Conservation (phyloP, 805 yeast genomes). For the Metschnikowia kofuensis region DNA sequence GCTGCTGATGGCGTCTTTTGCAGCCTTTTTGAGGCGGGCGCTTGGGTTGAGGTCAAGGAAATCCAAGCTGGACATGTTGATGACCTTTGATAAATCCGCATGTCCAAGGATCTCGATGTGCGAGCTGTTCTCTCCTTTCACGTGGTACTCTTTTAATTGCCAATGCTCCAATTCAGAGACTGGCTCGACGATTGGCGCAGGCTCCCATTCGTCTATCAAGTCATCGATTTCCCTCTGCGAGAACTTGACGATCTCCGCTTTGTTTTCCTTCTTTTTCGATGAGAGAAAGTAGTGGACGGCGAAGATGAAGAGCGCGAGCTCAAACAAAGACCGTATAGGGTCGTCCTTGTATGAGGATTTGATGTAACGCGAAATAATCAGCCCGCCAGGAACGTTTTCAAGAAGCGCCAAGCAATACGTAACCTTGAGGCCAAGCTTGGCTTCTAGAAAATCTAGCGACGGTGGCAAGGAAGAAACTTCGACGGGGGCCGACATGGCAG, state of each 20-base stretch:
- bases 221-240: conserved; percentile 70
- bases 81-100: conserved; percentile 32
- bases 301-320: conserved; percentile 69
- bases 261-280: conserved; percentile 71
- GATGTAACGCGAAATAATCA: conserved; percentile 64
- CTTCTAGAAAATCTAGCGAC: conserved; percentile 34
- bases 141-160: conserved; percentile 60
- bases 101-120: conserved; percentile 30
- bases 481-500: conserved; percentile 2
- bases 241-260: conserved; percentile 64
- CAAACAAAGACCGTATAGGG: conserved; percentile 85
- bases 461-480: conserved; percentile 27
- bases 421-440: conserved; percentile 32
- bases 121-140: conserved; percentile 53
- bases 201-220: conserved; percentile 86
- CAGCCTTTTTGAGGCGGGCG: conserved; percentile 46
- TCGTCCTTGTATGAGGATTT: conserved; percentile 87
- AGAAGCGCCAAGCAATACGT: conserved; percentile 34
- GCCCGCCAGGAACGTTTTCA: conserved; percentile 54
- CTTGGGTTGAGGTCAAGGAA: conserved; percentile 60
- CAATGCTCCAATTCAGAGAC: conserved; percentile 52
- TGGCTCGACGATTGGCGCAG: conserved; percentile 72
- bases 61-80: conserved; percentile 72
- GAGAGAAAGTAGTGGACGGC: conserved; percentile 82
- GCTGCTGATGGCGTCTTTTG: conserved; percentile 54